Evolutionary conservation across 2,329 filamentous ascomycete species (phyloP).

Genomic region (Pseudogymnoascus sp.): DNA sequence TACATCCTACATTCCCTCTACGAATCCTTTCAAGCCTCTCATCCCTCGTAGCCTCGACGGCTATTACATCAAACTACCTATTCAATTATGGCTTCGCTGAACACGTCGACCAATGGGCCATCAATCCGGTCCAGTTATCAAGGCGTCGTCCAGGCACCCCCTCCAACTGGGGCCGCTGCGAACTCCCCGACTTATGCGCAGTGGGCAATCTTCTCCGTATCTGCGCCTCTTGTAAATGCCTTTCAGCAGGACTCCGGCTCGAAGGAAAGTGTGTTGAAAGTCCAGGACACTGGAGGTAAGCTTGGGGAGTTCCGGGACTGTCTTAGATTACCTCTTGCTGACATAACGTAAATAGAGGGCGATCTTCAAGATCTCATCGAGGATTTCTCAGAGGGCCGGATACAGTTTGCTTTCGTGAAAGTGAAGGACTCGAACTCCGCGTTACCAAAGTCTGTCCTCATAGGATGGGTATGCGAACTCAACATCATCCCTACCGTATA

Average conservation of each 20-base stretch:
- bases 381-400: slow-evolving; percentile 91
- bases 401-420: slow-evolving; percentile 95
- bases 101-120: slow-evolving; percentile 68
- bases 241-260: slow-evolving; percentile 73
- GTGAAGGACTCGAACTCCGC: slow-evolving; percentile 89
- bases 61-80: background rate
- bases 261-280: slow-evolving; percentile 93
- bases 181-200: slow-evolving; percentile 76
- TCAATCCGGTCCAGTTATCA: slow-evolving; percentile 80
- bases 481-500: background rate
- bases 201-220: slow-evolving; percentile 92
- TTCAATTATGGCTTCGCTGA: slow-evolving; percentile 63
- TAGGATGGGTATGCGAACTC: slow-evolving; percentile 61
- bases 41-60: background rate
- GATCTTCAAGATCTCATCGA: slow-evolving; percentile 85
- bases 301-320: background rate
- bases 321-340: slow-evolving; percentile 10
- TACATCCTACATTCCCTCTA: background rate
- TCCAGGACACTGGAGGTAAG: slow-evolving; percentile 79
- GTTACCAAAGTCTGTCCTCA: slow-evolving; percentile 84
- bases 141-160: slow-evolving; percentile 52
- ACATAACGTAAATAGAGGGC: slow-evolving; percentile 53
- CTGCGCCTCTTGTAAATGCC: slow-evolving; percentile 82
- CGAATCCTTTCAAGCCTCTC: background rate
- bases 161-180: slow-evolving; percentile 45